Base-by-base conservation (phyloP, 1,139 yeast species). In the Meyerozyma sp. region DNA sequence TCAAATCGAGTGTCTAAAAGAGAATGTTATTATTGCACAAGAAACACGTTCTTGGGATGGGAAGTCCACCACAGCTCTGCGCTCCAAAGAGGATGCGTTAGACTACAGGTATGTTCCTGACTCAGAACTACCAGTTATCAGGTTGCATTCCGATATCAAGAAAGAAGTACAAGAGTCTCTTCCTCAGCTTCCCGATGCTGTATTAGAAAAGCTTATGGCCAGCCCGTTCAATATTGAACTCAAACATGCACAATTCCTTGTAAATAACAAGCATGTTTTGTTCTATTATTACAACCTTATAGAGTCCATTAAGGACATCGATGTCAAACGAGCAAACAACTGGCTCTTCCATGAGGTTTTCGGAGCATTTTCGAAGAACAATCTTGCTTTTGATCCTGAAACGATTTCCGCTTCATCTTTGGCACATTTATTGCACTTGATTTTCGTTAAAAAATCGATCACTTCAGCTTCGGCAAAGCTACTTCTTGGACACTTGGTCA, bases 1-100 rank as follows among this genome's bases (percentile, higher is more conserved):
- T 44, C 98, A 94, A 57, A 62, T 75, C 0, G 51, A 54, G 0
- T 57, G 70, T 25, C 57, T 81, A 9, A 49, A 63, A 43, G 47
- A 59, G 8, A 76, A 75, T 0, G 54, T 58, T 5, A 48, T 55
- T 0, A 61, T 82, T 1, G 49, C 45, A 1, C 80, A 82, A 47
- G 96, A 91, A 57, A 94, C 99, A 0, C 74, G 98, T 55, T 94
- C 96, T 13, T 93, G 97, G 97, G 82, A 84, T 57, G 97, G 96
- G 1, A 62, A 59, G 9, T 62, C 63, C 40, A 91, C 98, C 0
- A 71, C 75, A 42, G 73, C 77, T 42, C 63, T 84, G 42, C 76
- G 98, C 59, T 70, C 78, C 3, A 93, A 94, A 56, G 98, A 91
- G 59, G 79, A 80, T 41, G 78, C 89, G 0, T 77, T 87, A 6